A percentile compares a stretch with the other conserved stretches of the same genome.
These are phyloP conservation scores for Hanseniaspora lindneri DNA, from an alignment of 805 yeast genomes.

Conservation along the genomic window DNA sequence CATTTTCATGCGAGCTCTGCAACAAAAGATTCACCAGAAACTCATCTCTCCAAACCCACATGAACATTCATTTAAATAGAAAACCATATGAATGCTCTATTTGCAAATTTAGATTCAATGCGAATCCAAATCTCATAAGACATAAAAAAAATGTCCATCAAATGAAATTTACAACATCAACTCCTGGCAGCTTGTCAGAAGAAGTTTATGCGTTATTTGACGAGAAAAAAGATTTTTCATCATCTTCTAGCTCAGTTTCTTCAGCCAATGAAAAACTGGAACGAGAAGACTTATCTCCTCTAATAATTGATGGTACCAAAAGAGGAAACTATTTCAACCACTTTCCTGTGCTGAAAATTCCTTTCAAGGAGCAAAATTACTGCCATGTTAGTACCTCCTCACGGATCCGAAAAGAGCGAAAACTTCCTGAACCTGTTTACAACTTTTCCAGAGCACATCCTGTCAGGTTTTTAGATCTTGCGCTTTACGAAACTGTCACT, in stretches of 20 bases:
- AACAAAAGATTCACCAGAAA: constrained; percentile 8
- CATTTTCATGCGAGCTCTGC: constrained; percentile 2
- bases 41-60: constrained; percentile 8
- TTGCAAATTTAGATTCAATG: constrained; percentile 6
- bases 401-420: neutral
- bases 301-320: too few relatives aligned
- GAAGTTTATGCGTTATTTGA: neutral
- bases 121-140: constrained; percentile 8
- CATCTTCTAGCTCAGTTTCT: neutral
- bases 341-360: too few relatives aligned
- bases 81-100: constrained; percentile 8
- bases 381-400: too few relatives aligned
- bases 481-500: constrained; percentile 1
- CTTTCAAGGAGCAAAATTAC: too few relatives aligned
- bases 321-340: too few relatives aligned
- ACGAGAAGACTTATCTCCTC: neutral
- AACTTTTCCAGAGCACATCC: constrained; percentile 5
- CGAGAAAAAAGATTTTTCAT: neutral
- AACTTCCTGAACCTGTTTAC: constrained; percentile 10
- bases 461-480: constrained; percentile 4
- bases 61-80: constrained; percentile 7
- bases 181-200: neutral
- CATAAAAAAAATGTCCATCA: constrained; percentile 11
- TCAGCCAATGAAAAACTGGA: neutral
- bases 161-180: neutral